A percentile compares a stretch with the other conserved stretches of the same genome.
Conservation (phyloP, 106 monocot genomes). For the Narthecium ossifragum region DNA sequence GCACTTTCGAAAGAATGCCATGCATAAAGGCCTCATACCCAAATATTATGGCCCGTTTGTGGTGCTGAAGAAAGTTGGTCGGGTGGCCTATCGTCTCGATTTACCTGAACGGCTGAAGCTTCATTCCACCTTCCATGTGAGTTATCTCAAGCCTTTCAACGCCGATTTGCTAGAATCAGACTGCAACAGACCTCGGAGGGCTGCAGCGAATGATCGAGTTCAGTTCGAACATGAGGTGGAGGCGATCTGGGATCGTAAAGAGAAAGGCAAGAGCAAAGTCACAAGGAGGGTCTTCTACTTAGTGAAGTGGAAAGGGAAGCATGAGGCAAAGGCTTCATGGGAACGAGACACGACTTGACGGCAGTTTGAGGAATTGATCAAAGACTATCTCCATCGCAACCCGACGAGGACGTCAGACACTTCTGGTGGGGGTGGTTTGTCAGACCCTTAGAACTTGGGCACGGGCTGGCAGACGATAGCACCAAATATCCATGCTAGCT, state of each 20-base stretch:
- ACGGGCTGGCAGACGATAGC: too few relatives aligned
- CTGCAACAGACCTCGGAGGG: not conserved
- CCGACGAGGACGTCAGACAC: too few relatives aligned
- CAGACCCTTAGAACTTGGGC: too few relatives aligned
- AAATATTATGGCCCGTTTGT: too few relatives aligned
- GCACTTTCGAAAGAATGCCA: not conserved
- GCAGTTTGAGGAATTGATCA: not conserved
- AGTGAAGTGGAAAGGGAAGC: not conserved
- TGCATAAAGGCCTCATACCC: too few relatives aligned
- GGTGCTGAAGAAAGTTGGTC: too few relatives aligned
- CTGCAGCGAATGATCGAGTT: not conserved
- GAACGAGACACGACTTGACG: not conserved
- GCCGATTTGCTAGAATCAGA: not conserved
- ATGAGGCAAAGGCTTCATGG: too few relatives aligned
- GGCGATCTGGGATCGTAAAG: not conserved
- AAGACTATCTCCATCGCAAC: too few relatives aligned
- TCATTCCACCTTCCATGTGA: not conserved
- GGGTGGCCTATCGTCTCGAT: not conserved
- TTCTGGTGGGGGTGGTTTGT: too few relatives aligned
- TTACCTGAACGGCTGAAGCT: not conserved
- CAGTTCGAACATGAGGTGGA: not conserved
- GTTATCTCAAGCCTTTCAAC: not conserved
- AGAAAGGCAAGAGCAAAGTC: not conserved
- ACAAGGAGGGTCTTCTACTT: not conserved
- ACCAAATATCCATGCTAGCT: too few relatives aligned